Evolutionary conservation across 345 rosid species (phyloP).

Genomic region (Eucalyptus sp.): DNA sequence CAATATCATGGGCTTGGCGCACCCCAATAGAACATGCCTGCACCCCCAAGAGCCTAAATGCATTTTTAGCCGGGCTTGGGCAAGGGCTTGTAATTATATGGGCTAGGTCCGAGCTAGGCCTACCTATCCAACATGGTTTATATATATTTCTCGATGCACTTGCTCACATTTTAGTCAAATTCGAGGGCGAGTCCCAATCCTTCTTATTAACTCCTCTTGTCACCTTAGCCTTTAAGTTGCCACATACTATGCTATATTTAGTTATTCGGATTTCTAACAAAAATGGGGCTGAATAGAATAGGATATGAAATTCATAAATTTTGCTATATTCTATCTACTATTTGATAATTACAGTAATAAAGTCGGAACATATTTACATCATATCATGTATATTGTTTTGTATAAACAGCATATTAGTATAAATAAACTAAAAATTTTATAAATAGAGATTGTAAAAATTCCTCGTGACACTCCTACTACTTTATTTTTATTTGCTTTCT

Average conservation of each 20-base stretch:
- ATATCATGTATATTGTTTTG: fast-evolving
- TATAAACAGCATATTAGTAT: no score
- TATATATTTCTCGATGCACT: neutral
- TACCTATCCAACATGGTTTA: neutral
- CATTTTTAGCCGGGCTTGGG: neutral
- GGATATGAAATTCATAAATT: fast-evolving
- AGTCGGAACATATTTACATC: fast-evolving
- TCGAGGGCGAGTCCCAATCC: fast-evolving
- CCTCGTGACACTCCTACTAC: fast-evolving
- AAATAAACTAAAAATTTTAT: no score
- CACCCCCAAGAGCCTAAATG: neutral
- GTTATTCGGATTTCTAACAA: no score
- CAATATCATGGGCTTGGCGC: neutral
- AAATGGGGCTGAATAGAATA: fast-evolving
- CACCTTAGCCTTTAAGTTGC: neutral
- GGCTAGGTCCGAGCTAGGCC: neutral
- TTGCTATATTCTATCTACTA: no score
- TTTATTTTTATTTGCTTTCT: no score
- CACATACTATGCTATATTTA: no score
- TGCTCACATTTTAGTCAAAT: neutral
- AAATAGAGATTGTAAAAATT: no score
- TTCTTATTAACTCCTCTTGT: neutral
- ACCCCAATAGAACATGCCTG: fast-evolving
- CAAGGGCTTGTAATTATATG: neutral
- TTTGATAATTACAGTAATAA: fast-evolving